Percentiles rank a stretch among this genome's conserved stretches.
phyloP scores from a whole-genome alignment of 305 asterid species.

The Petunia hybrid region DNA sequence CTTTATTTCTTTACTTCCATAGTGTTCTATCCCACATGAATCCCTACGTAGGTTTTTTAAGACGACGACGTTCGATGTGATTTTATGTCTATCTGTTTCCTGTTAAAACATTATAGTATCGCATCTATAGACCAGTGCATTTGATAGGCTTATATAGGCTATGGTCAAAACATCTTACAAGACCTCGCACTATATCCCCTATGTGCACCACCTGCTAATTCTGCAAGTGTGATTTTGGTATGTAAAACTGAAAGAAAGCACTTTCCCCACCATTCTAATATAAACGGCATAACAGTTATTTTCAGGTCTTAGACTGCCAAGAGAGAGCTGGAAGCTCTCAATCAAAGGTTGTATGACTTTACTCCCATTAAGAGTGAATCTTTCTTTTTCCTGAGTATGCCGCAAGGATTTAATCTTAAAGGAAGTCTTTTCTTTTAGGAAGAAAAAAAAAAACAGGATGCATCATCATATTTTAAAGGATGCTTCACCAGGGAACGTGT shows the following conservation, averaged over 20 bases:
- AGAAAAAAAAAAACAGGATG: background rate
- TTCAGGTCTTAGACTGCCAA: background rate
- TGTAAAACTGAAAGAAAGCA: background rate
- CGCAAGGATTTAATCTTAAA: too few species aligned
- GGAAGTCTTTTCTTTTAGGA: too few species aligned
- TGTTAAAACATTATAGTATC: too few species aligned
- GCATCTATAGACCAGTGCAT: too few species aligned
- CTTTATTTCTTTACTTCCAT: too few species aligned
- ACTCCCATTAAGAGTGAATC: background rate
- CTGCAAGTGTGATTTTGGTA: background rate
- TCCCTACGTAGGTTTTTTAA: too few species aligned
- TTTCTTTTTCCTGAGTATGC: background rate
- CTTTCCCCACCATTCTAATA: background rate
- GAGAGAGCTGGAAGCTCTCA: background rate
- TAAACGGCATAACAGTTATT: background rate
- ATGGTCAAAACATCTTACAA: background rate
- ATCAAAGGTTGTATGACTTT: background rate
- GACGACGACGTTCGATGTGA: too few species aligned
- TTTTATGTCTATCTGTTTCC: too few species aligned
- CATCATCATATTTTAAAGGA: conserved; percentile 19
- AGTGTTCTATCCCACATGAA: too few species aligned
- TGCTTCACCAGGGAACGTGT: background rate
- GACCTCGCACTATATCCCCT: background rate
- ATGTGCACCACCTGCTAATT: background rate
- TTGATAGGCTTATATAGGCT: background rate